Conservation (phyloP, 345 rosid genomes). For the Eucalyptus brandiana region DNA sequence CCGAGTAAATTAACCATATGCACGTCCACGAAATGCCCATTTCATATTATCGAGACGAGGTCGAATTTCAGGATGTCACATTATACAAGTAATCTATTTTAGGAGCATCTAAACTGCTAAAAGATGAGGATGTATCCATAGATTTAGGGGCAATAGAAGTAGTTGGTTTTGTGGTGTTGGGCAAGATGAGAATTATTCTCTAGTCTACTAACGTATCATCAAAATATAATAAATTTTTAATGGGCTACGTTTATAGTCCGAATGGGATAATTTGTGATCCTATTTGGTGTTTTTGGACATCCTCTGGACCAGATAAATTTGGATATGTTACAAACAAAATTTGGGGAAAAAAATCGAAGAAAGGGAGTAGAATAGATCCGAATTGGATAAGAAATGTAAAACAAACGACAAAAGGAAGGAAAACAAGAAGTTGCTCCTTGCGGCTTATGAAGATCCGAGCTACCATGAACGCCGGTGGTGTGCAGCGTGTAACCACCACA, state of each 20-base stretch:
- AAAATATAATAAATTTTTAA: too few relatives aligned
- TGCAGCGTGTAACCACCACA: not conserved
- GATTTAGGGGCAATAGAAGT: not conserved
- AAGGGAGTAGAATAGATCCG: not conserved
- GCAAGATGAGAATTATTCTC: not conserved
- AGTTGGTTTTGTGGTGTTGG: too few relatives aligned
- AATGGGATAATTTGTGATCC: too few relatives aligned
- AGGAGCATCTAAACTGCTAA: not conserved
- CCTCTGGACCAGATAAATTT: not conserved
- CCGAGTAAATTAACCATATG: too few relatives aligned
- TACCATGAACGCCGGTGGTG: not conserved
- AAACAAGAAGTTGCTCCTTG: not conserved
- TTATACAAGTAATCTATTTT: not conserved
- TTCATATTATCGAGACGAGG: too few relatives aligned
- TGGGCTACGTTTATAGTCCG: accelerated
- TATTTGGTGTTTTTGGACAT: not conserved
- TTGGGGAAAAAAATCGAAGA: too few relatives aligned
- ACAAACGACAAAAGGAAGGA: not conserved
- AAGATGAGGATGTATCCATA: not conserved
- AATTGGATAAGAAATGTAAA: not conserved
- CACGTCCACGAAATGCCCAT: too few relatives aligned
- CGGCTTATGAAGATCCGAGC: not conserved
- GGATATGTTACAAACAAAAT: not conserved
- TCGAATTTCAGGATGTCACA: too few relatives aligned
- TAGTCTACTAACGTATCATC: not conserved